Evolutionary conservation across 352 stramenopile species (phyloP), one percentile per base, ranked within the genome.

Genomic region (Pythium brachiatum): DNA sequence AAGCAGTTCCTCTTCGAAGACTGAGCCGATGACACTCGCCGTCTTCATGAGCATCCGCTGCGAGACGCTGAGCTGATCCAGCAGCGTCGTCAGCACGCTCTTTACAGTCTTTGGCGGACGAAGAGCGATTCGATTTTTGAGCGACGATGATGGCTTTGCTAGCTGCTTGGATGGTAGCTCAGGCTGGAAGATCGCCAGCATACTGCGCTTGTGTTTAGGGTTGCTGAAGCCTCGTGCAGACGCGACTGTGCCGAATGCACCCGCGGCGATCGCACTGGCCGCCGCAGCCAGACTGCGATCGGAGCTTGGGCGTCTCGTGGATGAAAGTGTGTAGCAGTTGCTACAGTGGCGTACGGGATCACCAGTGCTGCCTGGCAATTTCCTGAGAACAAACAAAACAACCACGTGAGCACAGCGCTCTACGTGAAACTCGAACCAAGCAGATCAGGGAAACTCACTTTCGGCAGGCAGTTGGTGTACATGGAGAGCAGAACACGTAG

Each of bases 1-100:
- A 20, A 95, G 70, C 12, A 84, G 70, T 34, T 93, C 82, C 44
- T 87, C 74, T 52, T 95, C 86, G 69, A 95, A 95, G 7, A 76
- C 63, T 5, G 79, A 69, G 7, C 83, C 86, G 27, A 95, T 88
- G 21, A 89, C 79, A 50, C 84, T 95, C 8, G 86, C 86, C 12
- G 86, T 95, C 63, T 95, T 95, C 76, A 95, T 83, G 15, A 95
- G 71, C 81, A 94, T 93, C 27, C 80, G 78, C 62, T 95, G 86
- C 7, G 83, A 93, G 1, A 92, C 80, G 1, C 81, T 90, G 20
- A 95, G 72, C 52, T 92, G 83, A 43, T 95, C 86, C 3, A 95
- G 69, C 70, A 92, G 68, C 15, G 84, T 94, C 25, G 85, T 93
- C 16, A 95, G 68, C 2, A 95, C 83, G 39, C 81, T 92, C 58